Percentiles rank a stretch among this genome's conserved stretches.
Conservation (phyloP, 805 yeast genomes). For the Kodamaea nitidulidarum region DNA sequence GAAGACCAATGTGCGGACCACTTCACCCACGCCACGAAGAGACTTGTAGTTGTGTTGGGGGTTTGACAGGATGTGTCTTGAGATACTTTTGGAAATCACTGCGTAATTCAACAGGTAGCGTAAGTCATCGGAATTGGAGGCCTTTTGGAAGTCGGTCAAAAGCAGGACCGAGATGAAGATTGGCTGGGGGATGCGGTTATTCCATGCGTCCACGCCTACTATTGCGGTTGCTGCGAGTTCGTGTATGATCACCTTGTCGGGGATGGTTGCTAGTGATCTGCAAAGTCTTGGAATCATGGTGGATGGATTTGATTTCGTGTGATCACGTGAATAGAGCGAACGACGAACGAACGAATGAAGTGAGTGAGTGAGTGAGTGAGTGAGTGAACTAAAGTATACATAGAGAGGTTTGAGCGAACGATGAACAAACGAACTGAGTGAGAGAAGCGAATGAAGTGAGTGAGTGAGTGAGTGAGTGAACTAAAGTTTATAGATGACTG, state of each 20-base stretch:
- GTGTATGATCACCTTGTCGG: conserved; percentile 45
- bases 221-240: conserved; percentile 59
- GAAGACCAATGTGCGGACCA: conserved; percentile 43
- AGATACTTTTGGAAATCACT: conserved; percentile 65
- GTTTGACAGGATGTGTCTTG: conserved; percentile 44
- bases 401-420: too few relatives aligned
- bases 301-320: too few relatives aligned
- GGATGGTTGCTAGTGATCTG: conserved; percentile 1
- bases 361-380: too few relatives aligned
- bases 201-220: conserved; percentile 76
- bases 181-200: conserved; percentile 62
- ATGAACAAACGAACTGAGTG: too few relatives aligned
- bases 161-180: conserved; percentile 56
- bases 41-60: conserved; percentile 39
- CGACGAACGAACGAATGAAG: too few relatives aligned
- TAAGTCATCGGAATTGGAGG: conserved; percentile 80
- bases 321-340: too few relatives aligned
- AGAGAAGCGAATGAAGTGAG: too few relatives aligned
- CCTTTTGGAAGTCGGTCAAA: conserved; percentile 62
- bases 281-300: conserved; percentile 2
- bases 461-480: too few relatives aligned
- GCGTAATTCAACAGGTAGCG: conserved; percentile 86
- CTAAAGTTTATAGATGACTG: too few relatives aligned
- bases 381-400: too few relatives aligned
- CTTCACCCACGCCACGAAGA: conserved; percentile 45